Evolutionary conservation across 139 green algal genomes (phyloP).

Genomic region (Chlamydomonas applanata): DNA sequence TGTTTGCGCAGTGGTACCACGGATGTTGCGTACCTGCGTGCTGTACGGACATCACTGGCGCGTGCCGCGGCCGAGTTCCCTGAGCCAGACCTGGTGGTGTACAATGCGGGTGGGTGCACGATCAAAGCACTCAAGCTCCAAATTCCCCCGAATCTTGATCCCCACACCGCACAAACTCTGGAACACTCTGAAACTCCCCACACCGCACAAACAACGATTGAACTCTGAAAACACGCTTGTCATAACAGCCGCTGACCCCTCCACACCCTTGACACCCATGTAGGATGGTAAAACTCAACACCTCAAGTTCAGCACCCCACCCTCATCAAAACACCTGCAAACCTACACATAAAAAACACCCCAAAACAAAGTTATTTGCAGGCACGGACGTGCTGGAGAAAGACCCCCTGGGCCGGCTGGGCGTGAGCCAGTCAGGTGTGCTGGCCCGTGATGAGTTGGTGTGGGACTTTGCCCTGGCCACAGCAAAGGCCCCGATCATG

Average conservation of each 20-base stretch:
- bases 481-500: conserved; percentile 50
- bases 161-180: too few relatives aligned
- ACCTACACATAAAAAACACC: too few relatives aligned
- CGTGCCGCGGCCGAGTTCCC: conserved; percentile 22
- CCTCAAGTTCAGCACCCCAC: not conserved
- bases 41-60: conserved; percentile 20
- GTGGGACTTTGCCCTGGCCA: conserved; percentile 42
- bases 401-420: conserved; percentile 71
- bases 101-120: conserved; percentile 55
- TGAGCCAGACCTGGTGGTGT: conserved; percentile 65
- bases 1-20: too few relatives aligned
- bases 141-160: too few relatives aligned
- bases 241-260: too few relatives aligned
- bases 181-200: too few relatives aligned
- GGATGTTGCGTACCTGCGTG: not conserved
- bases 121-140: too few relatives aligned
- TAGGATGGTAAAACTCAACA: too few relatives aligned
- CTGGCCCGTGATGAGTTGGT: conserved; percentile 57
- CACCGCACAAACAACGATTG: too few relatives aligned
- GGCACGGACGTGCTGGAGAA: conserved; percentile 77
- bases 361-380: too few relatives aligned
- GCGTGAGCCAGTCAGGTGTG: conserved; percentile 28
- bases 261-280: not conserved
- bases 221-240: too few relatives aligned
- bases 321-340: too few relatives aligned